Evolutionary conservation across 2,329 filamentous ascomycete species (phyloP).

Genomic region (Xylaria sp.): DNA sequence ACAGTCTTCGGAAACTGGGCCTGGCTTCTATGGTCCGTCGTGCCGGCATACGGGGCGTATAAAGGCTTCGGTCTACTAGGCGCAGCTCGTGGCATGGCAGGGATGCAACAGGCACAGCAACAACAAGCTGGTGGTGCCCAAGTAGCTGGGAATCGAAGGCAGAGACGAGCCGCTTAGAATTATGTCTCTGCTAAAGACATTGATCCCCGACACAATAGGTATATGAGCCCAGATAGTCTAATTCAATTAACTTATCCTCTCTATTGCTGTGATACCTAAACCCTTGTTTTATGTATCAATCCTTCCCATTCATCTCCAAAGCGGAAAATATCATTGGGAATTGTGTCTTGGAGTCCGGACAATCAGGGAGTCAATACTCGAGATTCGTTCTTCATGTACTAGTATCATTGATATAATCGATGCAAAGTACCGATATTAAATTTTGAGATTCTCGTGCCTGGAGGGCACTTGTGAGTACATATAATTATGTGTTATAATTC

Average conservation of each 20-base stretch:
- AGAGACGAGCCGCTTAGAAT: slow-evolving; percentile 63
- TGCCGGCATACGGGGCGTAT: slow-evolving; percentile 67
- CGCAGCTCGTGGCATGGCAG: slow-evolving; percentile 65
- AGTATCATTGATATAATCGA: neutral
- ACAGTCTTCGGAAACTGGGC: slow-evolving; percentile 83
- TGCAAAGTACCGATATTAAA: slow-evolving; percentile 4
- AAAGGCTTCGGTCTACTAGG: slow-evolving; percentile 66
- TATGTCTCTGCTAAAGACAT: slow-evolving; percentile 12
- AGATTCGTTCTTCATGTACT: neutral
- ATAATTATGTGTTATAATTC: slow-evolving; percentile 6
- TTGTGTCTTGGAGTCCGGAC: neutral
- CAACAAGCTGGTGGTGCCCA: slow-evolving; percentile 48
- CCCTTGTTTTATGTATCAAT: too few species aligned
- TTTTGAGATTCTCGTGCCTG: neutral
- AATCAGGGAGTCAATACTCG: neutral
- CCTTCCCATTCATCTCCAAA: neutral
- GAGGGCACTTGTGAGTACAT: neutral
- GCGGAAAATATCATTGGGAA: neutral
- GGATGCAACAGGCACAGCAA: slow-evolving; percentile 55
- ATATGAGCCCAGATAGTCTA: neutral
- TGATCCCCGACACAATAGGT: neutral
- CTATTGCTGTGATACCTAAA: too few species aligned
- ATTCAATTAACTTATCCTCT: neutral
- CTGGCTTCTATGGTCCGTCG: slow-evolving; percentile 66
- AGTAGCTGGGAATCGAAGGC: slow-evolving; percentile 62